Conservation (phyloP, 2,329 filamentous ascomycete genomes). For the Blumeriella jaapii region DNA sequence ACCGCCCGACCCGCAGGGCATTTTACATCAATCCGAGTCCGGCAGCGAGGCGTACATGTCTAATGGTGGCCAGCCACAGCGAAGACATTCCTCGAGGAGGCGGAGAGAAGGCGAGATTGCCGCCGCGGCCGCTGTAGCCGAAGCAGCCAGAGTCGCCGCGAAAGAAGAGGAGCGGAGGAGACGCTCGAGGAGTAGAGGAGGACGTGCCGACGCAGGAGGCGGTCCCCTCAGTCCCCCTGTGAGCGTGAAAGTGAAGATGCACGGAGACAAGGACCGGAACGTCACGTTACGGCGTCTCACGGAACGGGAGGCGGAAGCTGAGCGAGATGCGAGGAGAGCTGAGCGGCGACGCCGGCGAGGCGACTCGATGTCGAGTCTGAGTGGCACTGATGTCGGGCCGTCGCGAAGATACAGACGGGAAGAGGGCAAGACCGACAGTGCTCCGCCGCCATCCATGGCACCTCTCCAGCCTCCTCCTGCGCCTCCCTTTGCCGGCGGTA, state of each 20-base stretch:
- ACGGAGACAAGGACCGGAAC: conserved; percentile 48
- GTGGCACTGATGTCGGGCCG: conserved; percentile 41
- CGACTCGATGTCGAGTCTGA: conserved; percentile 44
- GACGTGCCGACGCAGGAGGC: conserved; percentile 7
- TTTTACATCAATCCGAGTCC: conserved; percentile 30
- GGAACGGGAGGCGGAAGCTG: conserved; percentile 43
- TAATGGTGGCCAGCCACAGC: conserved; percentile 30
- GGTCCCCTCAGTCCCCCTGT: conserved; percentile 36
- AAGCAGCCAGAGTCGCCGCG: conserved; percentile 37
- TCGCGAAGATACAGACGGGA: conserved; percentile 43
- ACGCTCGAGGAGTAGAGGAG: conserved; percentile 15
- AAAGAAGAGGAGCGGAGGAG: conserved; percentile 32
- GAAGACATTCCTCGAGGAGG: conserved; percentile 36
- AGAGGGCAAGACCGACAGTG: conserved; percentile 33
- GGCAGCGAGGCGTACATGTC: conserved; percentile 35
- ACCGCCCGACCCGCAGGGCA: conserved; percentile 40
- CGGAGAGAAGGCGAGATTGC: conserved; percentile 34
- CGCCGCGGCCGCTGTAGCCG: conserved; percentile 34
- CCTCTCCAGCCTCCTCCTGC: conserved; percentile 44
- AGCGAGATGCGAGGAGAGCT: conserved; percentile 21
- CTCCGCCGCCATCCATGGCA: conserved; percentile 24
- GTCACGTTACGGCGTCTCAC: conserved; percentile 51
- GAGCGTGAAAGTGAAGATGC: conserved; percentile 48
- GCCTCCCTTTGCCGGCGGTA: conserved; percentile 42
- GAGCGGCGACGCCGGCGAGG: conserved; percentile 33